These are phyloP conservation scores for Cyberlindnera suaveolens DNA, from an alignment of 805 yeast genomes.

Conservation along the genomic window DNA sequence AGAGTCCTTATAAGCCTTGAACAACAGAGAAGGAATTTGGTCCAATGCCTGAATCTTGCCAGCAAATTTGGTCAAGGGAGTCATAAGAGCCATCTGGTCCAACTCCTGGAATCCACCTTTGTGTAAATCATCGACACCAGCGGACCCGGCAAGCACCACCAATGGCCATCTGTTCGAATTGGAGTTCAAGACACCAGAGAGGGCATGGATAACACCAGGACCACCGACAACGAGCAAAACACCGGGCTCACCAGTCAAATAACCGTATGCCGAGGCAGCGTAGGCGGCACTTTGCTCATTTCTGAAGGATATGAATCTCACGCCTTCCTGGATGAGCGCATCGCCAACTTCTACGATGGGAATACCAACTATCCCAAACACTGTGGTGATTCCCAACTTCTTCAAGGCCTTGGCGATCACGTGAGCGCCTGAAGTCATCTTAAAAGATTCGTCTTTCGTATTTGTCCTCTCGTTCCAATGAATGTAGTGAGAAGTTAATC, in stretches of 20 bases:
- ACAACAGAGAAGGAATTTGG: conserved; percentile 34
- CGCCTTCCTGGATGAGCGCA: conserved; percentile 45
- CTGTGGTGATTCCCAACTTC: conserved; percentile 44
- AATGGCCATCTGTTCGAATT: conserved; percentile 60
- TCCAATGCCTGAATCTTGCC: conserved; percentile 33
- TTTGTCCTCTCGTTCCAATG: background rate
- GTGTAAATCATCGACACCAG: conserved; percentile 39
- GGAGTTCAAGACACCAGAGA: conserved; percentile 63
- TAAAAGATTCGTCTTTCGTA: no score
- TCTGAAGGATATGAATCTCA: conserved; percentile 53
- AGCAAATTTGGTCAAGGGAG: conserved; percentile 45
- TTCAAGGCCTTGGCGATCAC: conserved; percentile 43
- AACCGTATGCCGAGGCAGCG: conserved; percentile 70
- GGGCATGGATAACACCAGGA: conserved; percentile 64
- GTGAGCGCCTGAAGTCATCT: conserved; percentile 32
- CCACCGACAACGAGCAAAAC: conserved; percentile 70
- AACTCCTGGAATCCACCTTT: conserved; percentile 70
- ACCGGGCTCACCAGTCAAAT: conserved; percentile 58
- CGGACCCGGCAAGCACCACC: conserved; percentile 58
- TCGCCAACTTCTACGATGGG: conserved; percentile 71
- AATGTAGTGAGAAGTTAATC: no score
- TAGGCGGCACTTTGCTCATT: conserved; percentile 73
- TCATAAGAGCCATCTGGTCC: conserved; percentile 51
- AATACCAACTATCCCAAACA: conserved; percentile 71
- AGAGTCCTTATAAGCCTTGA: conserved; percentile 40